phyloP scores from a whole-genome alignment of 2,329 filamentous ascomycete genomes.

The Diaporthe aspalathi region DNA sequence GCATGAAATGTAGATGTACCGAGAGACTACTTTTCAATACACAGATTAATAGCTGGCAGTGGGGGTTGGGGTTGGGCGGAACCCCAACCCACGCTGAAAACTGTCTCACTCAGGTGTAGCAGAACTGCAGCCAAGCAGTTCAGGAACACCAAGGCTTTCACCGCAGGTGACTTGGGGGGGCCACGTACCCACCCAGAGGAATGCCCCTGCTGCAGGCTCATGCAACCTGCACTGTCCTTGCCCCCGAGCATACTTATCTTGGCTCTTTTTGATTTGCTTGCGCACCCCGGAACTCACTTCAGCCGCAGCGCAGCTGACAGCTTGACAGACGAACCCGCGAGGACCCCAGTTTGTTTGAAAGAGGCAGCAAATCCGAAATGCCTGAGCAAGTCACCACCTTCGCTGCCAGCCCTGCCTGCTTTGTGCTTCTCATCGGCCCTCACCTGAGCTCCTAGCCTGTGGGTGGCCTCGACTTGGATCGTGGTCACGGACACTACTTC shows the following conservation, averaged over 20 bases:
- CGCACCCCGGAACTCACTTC: neutral
- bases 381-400: too few species aligned
- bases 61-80: neutral
- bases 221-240: too few species aligned
- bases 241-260: too few species aligned
- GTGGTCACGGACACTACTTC: neutral
- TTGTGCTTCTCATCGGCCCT: neutral
- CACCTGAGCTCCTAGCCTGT: neutral
- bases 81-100: constrained; percentile 3
- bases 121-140: neutral
- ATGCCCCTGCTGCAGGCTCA: neutral
- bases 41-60: too few species aligned
- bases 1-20: neutral
- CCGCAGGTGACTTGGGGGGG: neutral
- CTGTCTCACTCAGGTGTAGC: neutral
- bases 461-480: neutral
- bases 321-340: neutral
- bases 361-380: neutral
- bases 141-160: neutral
- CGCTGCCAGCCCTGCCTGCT: neutral
- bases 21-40: too few species aligned
- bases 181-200: neutral
- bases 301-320: neutral
- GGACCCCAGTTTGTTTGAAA: too few species aligned
- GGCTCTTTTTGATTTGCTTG: too few species aligned